Evolutionary conservation across 768 basidiomycete species (phyloP).

Genomic region (Lactarius vividus): DNA sequence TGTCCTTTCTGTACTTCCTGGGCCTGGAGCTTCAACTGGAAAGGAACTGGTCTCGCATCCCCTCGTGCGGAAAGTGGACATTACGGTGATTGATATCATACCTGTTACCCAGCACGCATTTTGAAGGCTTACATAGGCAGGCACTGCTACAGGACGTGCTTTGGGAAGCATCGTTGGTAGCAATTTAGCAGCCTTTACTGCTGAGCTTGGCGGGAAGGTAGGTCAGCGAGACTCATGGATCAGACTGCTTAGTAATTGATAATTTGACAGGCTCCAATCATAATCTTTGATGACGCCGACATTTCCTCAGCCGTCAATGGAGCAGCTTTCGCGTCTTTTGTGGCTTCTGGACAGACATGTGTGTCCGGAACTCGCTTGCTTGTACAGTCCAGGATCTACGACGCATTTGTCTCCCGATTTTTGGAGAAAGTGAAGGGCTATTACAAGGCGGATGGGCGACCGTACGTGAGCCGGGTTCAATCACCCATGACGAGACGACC

Average conservation of each 20-base stretch:
- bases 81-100: conserved; percentile 55
- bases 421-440: conserved; percentile 59
- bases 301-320: conserved; percentile 75
- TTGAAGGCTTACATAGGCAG: conserved; percentile 48
- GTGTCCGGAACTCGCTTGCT: conserved; percentile 88
- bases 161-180: conserved; percentile 70
- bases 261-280: conserved; percentile 61
- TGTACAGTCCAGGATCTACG: conserved; percentile 66
- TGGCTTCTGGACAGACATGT: conserved; percentile 88
- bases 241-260: conserved; percentile 4
- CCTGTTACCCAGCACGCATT: background rate
- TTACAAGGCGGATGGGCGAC: conserved; percentile 70
- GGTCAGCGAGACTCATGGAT: background rate
- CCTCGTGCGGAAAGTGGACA: conserved; percentile 73
- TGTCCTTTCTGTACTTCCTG: conserved; percentile 72
- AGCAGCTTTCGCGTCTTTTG: conserved; percentile 76
- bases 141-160: conserved; percentile 71
- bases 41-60: conserved; percentile 63
- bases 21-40: conserved; percentile 64
- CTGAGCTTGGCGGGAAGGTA: conserved; percentile 86
- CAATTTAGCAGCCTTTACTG: conserved; percentile 74
- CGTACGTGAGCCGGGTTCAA: conserved; percentile 42
- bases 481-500: background rate
- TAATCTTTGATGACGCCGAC: conserved; percentile 80
- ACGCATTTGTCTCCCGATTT: conserved; percentile 61